These are phyloP conservation scores for Aspergillaceae sp. DNA, from an alignment of 2,329 filamentous ascomycete genomes.

Conservation along the genomic window DNA sequence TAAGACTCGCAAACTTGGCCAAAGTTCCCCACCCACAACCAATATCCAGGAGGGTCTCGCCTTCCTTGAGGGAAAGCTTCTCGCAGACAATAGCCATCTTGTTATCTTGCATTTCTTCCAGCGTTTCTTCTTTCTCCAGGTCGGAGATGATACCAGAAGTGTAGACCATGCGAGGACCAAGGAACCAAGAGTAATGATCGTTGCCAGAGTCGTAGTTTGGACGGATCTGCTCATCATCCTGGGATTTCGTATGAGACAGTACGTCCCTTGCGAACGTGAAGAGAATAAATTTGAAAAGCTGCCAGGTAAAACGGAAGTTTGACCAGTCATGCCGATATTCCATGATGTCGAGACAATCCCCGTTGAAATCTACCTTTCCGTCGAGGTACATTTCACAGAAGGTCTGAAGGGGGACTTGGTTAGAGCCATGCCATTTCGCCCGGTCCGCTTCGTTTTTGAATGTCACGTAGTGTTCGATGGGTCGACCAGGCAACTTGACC, in stretches of 20 bases:
- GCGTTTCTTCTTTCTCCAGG: constrained; percentile 18
- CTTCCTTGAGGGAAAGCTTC: constrained; percentile 70
- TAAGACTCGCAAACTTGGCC: constrained; percentile 72
- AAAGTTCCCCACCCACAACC: constrained; percentile 91
- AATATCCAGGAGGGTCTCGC: constrained; percentile 74
- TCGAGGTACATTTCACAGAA: constrained; percentile 25
- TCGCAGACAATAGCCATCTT: constrained; percentile 83
- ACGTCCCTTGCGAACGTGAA: constrained; percentile 20
- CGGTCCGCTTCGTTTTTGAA: constrained; percentile 19
- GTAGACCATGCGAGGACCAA: constrained; percentile 29
- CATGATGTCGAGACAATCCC: constrained; percentile 23
- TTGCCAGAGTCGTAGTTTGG: constrained; percentile 26
- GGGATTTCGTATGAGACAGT: constrained; percentile 20
- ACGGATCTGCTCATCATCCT: constrained; percentile 26
- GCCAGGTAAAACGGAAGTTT: constrained; percentile 21
- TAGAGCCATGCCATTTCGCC: constrained; percentile 15
- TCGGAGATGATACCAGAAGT: constrained; percentile 26
- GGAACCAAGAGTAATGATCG: constrained; percentile 27
- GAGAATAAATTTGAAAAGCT: constrained; percentile 24
- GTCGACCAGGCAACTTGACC: constrained; percentile 15
- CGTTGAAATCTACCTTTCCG: constrained; percentile 26
- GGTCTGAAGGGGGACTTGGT: constrained; percentile 20
- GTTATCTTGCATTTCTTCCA: constrained; percentile 59
- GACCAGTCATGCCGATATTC: constrained; percentile 30
- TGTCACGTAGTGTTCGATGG: constrained; percentile 19